Evolutionary conservation across 2,329 filamentous ascomycete genomes (phyloP).

Genomic region (Calonectria ilicicola): DNA sequence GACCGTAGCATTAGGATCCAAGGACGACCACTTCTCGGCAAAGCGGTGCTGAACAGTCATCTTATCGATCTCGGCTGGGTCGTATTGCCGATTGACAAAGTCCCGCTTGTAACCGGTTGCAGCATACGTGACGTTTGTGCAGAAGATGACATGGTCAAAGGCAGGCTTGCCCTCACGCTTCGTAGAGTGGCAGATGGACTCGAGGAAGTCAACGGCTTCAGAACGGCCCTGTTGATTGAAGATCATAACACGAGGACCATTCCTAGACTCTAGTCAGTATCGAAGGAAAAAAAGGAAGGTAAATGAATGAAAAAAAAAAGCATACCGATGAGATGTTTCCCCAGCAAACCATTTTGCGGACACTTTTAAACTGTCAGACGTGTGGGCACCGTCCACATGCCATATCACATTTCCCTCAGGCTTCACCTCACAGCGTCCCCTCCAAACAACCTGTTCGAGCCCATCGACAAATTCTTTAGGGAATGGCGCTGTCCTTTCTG

Average conservation of each 20-base stretch:
- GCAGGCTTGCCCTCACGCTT: conserved; percentile 44
- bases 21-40: conserved; percentile 61
- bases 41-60: conserved; percentile 66
- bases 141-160: conserved; percentile 85
- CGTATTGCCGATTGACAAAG: conserved; percentile 67
- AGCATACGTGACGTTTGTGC: conserved; percentile 76
- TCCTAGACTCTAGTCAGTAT: conserved; percentile 31
- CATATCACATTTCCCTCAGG: conserved; percentile 72
- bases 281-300: not conserved
- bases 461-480: conserved; percentile 77
- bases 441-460: conserved; percentile 79
- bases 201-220: conserved; percentile 66
- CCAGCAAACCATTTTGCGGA: conserved; percentile 85
- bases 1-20: conserved; percentile 61
- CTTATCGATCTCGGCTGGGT: conserved; percentile 63
- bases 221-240: conserved; percentile 86
- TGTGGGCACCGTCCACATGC: conserved; percentile 96
- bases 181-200: conserved; percentile 55
- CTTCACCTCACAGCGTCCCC: conserved; percentile 81
- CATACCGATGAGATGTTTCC: conserved; percentile 53
- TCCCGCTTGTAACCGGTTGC: conserved; percentile 65
- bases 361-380: conserved; percentile 86
- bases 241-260: conserved; percentile 70
- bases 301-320: not conserved
- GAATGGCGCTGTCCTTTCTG: conserved; percentile 51